Percentiles rank a stretch among this genome's conserved stretches.
phyloP scores from a whole-genome alignment of 2,329 filamentous ascomycete genomes.

The Neophaeococcomyces mojaviensis region DNA sequence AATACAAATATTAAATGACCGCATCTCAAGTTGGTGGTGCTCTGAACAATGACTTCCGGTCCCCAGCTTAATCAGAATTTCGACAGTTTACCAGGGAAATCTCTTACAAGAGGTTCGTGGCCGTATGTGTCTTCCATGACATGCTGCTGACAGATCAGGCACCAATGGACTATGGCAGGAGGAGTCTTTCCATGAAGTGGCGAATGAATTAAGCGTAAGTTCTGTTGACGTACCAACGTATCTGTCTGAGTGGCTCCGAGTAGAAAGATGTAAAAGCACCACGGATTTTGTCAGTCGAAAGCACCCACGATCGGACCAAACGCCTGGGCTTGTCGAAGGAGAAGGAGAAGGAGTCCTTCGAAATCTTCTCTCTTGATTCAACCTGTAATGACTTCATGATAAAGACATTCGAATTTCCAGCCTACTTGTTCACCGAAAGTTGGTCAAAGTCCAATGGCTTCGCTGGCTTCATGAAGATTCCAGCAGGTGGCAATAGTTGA shows the following conservation, averaged over 20 bases:
- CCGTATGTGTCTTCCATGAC: not conserved
- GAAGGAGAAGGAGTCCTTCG: conserved; percentile 3
- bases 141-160: not conserved
- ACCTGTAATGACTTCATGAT: not conserved
- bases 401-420: not conserved
- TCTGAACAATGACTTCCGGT: not conserved
- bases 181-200: not conserved
- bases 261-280: not conserved
- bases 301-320: not conserved
- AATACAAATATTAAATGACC: no score
- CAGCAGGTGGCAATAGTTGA: conserved; percentile 3
- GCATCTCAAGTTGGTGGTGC: not conserved
- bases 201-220: not conserved
- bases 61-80: not conserved
- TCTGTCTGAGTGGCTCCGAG: not conserved
- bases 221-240: not conserved
- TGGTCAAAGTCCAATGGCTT: conserved; percentile 7
- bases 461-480: not conserved
- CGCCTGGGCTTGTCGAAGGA: not conserved
- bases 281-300: not conserved
- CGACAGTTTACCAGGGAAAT: not conserved
- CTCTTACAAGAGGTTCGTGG: not conserved
- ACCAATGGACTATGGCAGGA: not conserved
- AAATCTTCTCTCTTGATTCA: not conserved
- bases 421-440: not conserved